Base-by-base conservation (phyloP, 805 yeast genomes). In the Candida khao-thaluensis region DNA sequence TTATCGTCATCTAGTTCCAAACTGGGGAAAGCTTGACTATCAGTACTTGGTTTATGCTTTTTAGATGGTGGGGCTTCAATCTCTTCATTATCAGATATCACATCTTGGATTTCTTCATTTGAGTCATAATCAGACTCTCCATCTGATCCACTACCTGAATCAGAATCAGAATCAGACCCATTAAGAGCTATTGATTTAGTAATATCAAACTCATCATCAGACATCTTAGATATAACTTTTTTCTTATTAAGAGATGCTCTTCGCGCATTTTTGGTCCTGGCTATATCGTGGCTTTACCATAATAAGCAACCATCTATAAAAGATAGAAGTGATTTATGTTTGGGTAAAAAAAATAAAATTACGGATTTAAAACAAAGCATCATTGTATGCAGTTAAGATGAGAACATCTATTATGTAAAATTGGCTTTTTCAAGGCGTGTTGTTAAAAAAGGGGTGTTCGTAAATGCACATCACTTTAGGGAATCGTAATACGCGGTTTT, bases 111-210 rank as follows among this genome's bases (percentile, higher is more conserved):
- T 32, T 71, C 75, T 4, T 48, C 47, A 25, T 23, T n/a, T 4
- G 37, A 24, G 23, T 33, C 29, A 18, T 14, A 18, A 15, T 57
- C 60, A 20, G 45, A 43, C 14, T 32, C 10, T n/a, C n/a, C n/a
- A 10, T 22, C 44, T 16, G 47, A 41, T 16, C 37, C 37, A 6
- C 44, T 41, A 14, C 48, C 57, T 3, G 54, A 52, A 14, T 49
- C 57, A 4, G 54, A 52, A 14, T 46, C 52, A 3, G 49, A 49
- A 20, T 51, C 59, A 7, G 57, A 71, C 2, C 62, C 64, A 25
- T 66, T 65, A 25, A 77, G 53, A 0, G 81, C 82, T 39, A 84
- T 69, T 37, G 77, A 69, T 12, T 76, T 67, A 17, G 85, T 83
- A 50, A 82, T 83, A 54, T 83, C 88, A 53, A 64, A 73, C 29